A percentile compares a stretch with the other conserved stretches of the same genome.
These are phyloP conservation scores for Spinellus fusiger DNA, from an alignment of 192 early-diverging fungal genomes.

Conservation along the genomic window DNA sequence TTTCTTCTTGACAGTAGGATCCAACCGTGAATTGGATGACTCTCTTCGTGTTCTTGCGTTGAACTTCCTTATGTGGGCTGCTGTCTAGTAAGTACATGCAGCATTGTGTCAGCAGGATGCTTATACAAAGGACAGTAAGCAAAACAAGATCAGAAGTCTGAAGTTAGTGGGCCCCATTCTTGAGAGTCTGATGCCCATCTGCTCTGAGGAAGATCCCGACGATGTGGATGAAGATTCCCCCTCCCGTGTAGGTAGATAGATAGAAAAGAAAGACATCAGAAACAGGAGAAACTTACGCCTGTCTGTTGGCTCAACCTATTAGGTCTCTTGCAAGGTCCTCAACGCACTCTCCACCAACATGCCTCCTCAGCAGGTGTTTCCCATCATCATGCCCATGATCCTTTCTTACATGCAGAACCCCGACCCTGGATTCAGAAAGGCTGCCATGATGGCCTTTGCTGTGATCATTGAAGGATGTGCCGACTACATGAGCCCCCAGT, in stretches of 20 bases:
- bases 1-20: slow-evolving; percentile 71
- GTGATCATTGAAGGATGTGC: slow-evolving; percentile 80
- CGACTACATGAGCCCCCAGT: slow-evolving; percentile 73
- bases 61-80: slow-evolving; percentile 74
- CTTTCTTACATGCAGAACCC: slow-evolving; percentile 74
- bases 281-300: background rate
- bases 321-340: slow-evolving; percentile 58
- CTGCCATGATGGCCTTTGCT: slow-evolving; percentile 82
- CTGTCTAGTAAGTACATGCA: slow-evolving; percentile 74
- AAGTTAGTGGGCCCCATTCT: slow-evolving; percentile 79
- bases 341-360: slow-evolving; percentile 77
- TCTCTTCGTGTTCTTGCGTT: slow-evolving; percentile 72
- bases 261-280: background rate
- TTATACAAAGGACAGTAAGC: slow-evolving; percentile 45
- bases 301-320: background rate
- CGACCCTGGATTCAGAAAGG: slow-evolving; percentile 72
- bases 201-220: slow-evolving; percentile 72
- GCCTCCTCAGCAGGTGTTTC: slow-evolving; percentile 85
- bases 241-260: slow-evolving; percentile 30
- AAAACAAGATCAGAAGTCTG: slow-evolving; percentile 76
- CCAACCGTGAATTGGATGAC: slow-evolving; percentile 63
- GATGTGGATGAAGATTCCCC: slow-evolving; percentile 83
- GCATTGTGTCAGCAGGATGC: background rate
- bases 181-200: slow-evolving; percentile 75
- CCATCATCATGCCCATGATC: slow-evolving; percentile 65